Base-by-base conservation (phyloP, 768 basidiomycete genomes). In the Epithele typhae region DNA sequence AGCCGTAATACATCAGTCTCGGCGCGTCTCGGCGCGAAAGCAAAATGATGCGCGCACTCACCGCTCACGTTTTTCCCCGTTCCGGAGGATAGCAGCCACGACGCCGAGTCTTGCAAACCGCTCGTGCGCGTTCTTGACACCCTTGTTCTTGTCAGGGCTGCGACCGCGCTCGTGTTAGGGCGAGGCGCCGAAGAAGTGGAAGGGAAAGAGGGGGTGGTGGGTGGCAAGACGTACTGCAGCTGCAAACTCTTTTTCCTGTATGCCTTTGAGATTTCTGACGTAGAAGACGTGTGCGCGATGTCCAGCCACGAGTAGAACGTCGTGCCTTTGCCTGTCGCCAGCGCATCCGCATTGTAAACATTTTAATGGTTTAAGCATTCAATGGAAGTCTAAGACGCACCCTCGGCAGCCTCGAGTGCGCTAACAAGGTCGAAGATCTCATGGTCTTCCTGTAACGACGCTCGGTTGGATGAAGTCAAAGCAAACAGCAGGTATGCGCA, bases 131-230 rank as follows among this genome's bases (percentile, higher is more conserved):
- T 78, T 79, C 64, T 86, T 88, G 39, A 87, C 78, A 47, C 81
- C 78, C 1, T 86, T 90, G 65, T 96, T 97, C 75, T 98, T 99
- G 67, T 98, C 95, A 4, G 95, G 94, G 64, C 94, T 95, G 52
- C 10, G 25, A 22, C 11, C 18, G 21, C 11, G 44, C 24, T 44
- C 18, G 47, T 24, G 35, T 14, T 14, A 48, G 43, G 7, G 7
- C 27, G 7, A 7, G 8, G 27, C 14, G 27, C 35, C 9, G 9
- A n/a, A 36, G 8, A 8, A 8, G 35, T 6, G 23, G 21, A 21
- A 37, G 40, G 23, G 25, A 24, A 35, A 21, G 21, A 10, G 32
- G 42, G 22, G 39, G 36, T 11, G 11, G 22, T 4, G 35, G 11
- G 11, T 17, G 17, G 17, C 23, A 35, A 23, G 53, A 46, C 43